Base-by-base conservation (phyloP, 352 stramenopile species). In the Blastocystis sp. region DNA sequence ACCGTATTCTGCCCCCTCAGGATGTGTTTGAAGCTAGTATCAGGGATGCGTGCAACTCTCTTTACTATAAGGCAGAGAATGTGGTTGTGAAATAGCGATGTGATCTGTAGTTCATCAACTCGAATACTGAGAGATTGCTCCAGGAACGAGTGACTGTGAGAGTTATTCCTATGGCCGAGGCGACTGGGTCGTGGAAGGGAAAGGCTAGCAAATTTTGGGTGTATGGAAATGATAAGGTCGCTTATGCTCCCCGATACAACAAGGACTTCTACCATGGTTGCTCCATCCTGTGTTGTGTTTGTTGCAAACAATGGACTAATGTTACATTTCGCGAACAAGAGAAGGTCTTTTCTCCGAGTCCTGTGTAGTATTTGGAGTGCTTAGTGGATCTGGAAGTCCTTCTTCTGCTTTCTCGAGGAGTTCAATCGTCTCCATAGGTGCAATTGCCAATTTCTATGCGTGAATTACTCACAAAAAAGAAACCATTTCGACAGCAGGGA, bases 251-350 rank as follows among this genome's bases (percentile, higher is more conserved):
- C 47, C 43, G 47, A 24, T 85, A 85, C 56, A 24, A 50, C 20
- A 65, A 85, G 56, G 73, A 85, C 26, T 85, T 85, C 53, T 85
- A 85, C 41, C 43, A 62, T 7, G 50, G 47, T 26, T 85, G 73
- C 73, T 54, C 9, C 20, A 54, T 85, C 11, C 6, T 85, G 73
- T 85, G 5, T 18, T 47, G 73, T 85, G 73, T 85, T 85, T 68
- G 73, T 68, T 66, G 5, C 7, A 43, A 65, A 66, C 37, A 65
- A 39, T 24, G 18, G 30, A 37, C 6, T 30, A 53, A 41, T 69
- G 73, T 85, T 85, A 85, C 73, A 85, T n/a, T 85, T 85, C 73
- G 30, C 68, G 59, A 5, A 85, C 53, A n/a, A 85, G 34, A 24
- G 47, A 43, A 18, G 59, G 6, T 6, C 39, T 63, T 13, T 34